Conservation (phyloP, 108 stramenopile genomes). For the Aurantiochytrium sp. region DNA sequence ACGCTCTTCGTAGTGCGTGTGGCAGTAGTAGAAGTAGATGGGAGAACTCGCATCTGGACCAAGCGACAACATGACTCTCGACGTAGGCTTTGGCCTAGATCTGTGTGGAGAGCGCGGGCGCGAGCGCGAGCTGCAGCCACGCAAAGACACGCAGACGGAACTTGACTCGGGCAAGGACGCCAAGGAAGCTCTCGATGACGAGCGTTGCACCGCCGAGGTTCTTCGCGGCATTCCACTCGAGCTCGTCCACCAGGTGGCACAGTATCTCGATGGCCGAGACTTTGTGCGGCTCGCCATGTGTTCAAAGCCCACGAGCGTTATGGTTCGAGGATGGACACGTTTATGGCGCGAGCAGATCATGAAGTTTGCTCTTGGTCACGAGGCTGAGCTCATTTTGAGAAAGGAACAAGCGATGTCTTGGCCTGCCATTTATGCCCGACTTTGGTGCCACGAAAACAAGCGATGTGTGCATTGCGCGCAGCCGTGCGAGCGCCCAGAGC, state of each 20-base stretch:
- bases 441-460: background rate
- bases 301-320: background rate
- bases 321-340: background rate
- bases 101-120: background rate
- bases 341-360: background rate
- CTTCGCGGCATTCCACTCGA: background rate
- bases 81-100: background rate
- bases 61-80: background rate
- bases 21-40: background rate
- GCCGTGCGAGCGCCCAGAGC: background rate
- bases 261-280: background rate
- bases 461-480: background rate
- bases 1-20: background rate
- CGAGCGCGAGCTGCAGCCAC: too few relatives aligned
- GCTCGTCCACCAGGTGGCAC: background rate
- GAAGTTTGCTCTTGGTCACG: background rate
- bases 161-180: too few relatives aligned
- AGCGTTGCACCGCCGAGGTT: background rate
- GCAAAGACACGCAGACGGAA: too few relatives aligned
- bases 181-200: too few relatives aligned
- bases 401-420: background rate
- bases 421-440: background rate
- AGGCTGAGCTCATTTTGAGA: background rate
- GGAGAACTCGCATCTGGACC: background rate
- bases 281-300: background rate